Evolutionary conservation across 1,284 basidiomycete genomes (phyloP), one percentile per base, ranked within the genome.

Genomic region (Exobasidium rhododendri): DNA sequence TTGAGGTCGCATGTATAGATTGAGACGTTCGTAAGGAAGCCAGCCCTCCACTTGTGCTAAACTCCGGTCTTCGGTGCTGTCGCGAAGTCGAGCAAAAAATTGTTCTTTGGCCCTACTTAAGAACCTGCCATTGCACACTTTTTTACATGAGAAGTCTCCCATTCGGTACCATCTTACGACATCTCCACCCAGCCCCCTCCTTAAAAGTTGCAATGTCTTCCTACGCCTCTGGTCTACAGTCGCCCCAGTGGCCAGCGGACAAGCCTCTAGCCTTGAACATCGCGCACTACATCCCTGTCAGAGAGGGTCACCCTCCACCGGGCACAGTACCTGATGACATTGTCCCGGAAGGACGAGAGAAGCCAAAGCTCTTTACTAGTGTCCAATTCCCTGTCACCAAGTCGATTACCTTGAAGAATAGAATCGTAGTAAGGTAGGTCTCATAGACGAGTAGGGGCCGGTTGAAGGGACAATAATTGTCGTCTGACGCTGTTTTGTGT

Each of bases 381-480:
- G 40, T 74, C 6, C 61, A 68, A 13, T 40, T 74, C 20, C 71
- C 71, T 1, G 61, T 66, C 43, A 60, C 65, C n/a, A 26, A 17
- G 6, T 59, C 53, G n/a, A 55, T 70, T 28, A 69, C 59, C 28
- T 68, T 69, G 58, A 78, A 78, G 65, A 78, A 78, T 62, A 66
- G 73, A 30, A 66, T 70, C 17, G 63, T 57, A 2, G n/a, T 54
- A 10, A 11, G 11, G 51, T 44, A n/a, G 22, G 43, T 22, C n/a
- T 44, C n/a, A 44, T 14, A n/a, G 14, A 14, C n/a, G 14, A 44
- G 14, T 44, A 14, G 14, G 22, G 22, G 43, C 14, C 14, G 43
- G 22, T 44, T 22, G 43, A 44, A 44, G 43, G 43, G 43, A 14
- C 14, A 14, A 14, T 22, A n/a, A 14, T 44, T 44, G 14, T 44